A percentile compares a stretch with the other conserved stretches of the same genome.
These are phyloP conservation scores for Trichoderma brevicompactum DNA, from an alignment of 2,329 filamentous ascomycete genomes.

Conservation along the genomic window DNA sequence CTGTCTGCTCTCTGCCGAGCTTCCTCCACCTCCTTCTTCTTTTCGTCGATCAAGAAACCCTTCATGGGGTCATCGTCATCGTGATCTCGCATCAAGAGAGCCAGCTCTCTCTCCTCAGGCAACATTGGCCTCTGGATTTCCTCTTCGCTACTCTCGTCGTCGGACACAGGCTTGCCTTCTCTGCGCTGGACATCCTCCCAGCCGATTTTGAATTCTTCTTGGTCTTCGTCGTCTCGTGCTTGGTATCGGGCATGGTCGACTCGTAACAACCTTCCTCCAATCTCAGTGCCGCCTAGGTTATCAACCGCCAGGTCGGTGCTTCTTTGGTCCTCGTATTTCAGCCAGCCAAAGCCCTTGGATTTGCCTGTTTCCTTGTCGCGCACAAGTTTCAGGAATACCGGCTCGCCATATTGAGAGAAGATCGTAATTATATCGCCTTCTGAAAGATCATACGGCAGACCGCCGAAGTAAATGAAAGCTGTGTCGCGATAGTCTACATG, in stretches of 20 bases:
- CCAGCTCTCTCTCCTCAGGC: constrained; percentile 81
- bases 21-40: constrained; percentile 82
- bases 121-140: constrained; percentile 62
- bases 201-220: constrained; percentile 61
- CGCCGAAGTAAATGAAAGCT: constrained; percentile 94
- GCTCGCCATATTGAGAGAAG: constrained; percentile 96
- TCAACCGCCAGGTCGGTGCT: constrained; percentile 96
- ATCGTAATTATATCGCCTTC: constrained; percentile 96
- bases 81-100: constrained; percentile 73
- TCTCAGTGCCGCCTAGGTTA: constrained; percentile 85
- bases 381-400: constrained; percentile 86
- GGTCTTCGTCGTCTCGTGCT: constrained; percentile 75
- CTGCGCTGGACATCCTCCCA: constrained; percentile 63
- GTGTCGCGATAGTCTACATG: constrained; percentile 97
- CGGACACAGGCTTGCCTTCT: constrained; percentile 51
- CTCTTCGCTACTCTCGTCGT: constrained; percentile 52
- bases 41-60: constrained; percentile 83
- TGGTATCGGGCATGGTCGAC: constrained; percentile 97
- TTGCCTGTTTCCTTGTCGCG: constrained; percentile 97
- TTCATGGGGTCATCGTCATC: constrained; percentile 99
- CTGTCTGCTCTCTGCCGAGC: constrained; percentile 61
- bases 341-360: constrained; percentile 90
- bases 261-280: constrained; percentile 77
- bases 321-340: constrained; percentile 98
- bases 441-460: constrained; percentile 86